These are phyloP conservation scores for Pholiota molesta DNA, from an alignment of 768 basidiomycete genomes.

Conservation along the genomic window DNA sequence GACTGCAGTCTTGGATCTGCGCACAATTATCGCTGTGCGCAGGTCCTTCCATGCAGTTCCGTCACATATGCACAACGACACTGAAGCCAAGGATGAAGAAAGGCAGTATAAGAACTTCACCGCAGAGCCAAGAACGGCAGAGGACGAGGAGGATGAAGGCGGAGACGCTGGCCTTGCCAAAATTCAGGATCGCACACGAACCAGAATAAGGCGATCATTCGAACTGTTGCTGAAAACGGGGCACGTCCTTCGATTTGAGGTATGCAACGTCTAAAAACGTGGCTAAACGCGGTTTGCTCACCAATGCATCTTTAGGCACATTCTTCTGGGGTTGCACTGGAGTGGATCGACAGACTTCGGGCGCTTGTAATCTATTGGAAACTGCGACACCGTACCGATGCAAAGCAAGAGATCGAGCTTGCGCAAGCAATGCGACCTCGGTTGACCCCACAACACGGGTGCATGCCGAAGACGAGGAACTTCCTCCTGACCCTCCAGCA, in stretches of 20 bases:
- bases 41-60: slow-evolving; percentile 58
- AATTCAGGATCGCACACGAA: slow-evolving; percentile 42
- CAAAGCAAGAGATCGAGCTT: slow-evolving; percentile 80
- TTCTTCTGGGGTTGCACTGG: slow-evolving; percentile 65
- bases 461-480: slow-evolving; percentile 39
- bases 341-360: slow-evolving; percentile 84
- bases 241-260: slow-evolving; percentile 77
- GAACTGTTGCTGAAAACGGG: slow-evolving; percentile 76
- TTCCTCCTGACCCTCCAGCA: slow-evolving; percentile 52
- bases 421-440: slow-evolving; percentile 61
- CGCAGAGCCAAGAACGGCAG: slow-evolving; percentile 41
- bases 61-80: slow-evolving; percentile 37
- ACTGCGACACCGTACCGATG: slow-evolving; percentile 72
- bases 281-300: neutral
- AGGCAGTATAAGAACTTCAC: slow-evolving; percentile 34
- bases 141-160: slow-evolving; percentile 68
- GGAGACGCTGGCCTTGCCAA: slow-evolving; percentile 57
- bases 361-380: slow-evolving; percentile 81
- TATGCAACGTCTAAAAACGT: slow-evolving; percentile 32
- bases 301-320: slow-evolving; percentile 50
- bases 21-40: slow-evolving; percentile 65
- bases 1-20: slow-evolving; percentile 72
- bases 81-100: slow-evolving; percentile 33
- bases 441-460: slow-evolving; percentile 58
- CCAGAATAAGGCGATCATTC: slow-evolving; percentile 71